A percentile compares a stretch with the other conserved stretches of the same genome.
Conservation (phyloP, 495 filamentous ascomycete species). For the Talaromyces adpressus region DNA sequence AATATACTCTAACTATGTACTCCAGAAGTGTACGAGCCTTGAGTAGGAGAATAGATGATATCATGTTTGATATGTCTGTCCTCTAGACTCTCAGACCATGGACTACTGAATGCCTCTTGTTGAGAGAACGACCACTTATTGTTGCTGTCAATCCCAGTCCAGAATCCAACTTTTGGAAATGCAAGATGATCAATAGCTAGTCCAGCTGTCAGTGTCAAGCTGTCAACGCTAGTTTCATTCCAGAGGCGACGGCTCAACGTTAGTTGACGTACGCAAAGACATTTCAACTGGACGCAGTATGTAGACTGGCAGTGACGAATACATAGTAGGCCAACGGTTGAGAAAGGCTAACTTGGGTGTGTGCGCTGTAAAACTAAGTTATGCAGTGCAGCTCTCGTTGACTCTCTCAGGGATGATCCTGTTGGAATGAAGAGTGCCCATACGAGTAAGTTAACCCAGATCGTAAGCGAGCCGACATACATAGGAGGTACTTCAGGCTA, state of each 20-base stretch:
- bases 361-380: background rate
- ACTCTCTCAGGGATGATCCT: background rate
- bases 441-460: background rate
- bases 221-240: background rate
- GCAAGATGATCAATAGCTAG: background rate
- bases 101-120: background rate
- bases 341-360: no score
- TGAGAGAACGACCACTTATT: background rate
- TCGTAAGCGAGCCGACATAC: background rate
- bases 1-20: background rate
- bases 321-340: background rate
- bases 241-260: background rate
- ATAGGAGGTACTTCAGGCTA: background rate
- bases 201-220: background rate
- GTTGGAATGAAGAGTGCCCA: background rate
- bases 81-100: background rate
- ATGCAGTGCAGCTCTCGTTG: no score
- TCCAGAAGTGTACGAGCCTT: background rate
- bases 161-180: background rate
- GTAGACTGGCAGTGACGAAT: no score
- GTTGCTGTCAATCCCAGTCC: background rate
- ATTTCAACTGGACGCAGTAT: no score
- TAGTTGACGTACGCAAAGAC: no score
- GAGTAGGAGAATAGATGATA: background rate
- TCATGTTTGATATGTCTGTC: background rate